phyloP scores from a whole-genome alignment of 371 early-diverging fungal genomes.

The Cladochytrium tenue region DNA sequence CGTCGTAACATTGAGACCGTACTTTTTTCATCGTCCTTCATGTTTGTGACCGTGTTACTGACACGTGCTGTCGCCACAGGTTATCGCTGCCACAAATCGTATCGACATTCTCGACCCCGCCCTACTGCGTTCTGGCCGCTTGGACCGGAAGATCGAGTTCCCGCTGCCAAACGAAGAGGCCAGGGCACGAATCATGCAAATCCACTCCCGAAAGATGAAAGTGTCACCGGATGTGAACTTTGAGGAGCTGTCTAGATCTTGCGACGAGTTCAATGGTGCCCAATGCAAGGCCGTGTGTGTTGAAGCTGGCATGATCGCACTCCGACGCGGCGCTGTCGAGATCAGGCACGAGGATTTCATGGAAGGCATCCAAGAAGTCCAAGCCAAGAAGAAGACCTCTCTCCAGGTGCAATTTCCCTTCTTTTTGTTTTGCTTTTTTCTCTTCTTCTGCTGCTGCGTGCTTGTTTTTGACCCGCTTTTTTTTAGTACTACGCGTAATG shows the following conservation, averaged over 20 bases:
- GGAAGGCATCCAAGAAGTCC: conserved; percentile 94
- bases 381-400: conserved; percentile 99
- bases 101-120: conserved; percentile 99
- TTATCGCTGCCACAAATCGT: conserved; percentile 99
- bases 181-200: conserved; percentile 97
- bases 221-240: conserved; percentile 96
- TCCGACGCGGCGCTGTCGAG: conserved; percentile 87
- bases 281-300: conserved; percentile 99
- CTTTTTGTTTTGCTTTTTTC: not conserved
- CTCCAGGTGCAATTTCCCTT: conserved; percentile 54
- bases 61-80: conserved; percentile 36
- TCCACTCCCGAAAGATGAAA: conserved; percentile 99
- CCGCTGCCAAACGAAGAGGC: conserved; percentile 98
- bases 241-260: conserved; percentile 96
- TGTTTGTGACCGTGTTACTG: too few relatives aligned
- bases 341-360: conserved; percentile 99
- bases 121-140: conserved; percentile 96
- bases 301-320: conserved; percentile 99
- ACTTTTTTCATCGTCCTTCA: not conserved
- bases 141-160: conserved; percentile 99
- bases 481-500: not conserved
- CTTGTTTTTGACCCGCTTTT: not conserved
- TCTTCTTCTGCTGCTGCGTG: not conserved
- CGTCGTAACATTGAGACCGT: too few relatives aligned
- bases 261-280: conserved; percentile 99